These are phyloP conservation scores for Penicillium sp. DNA, from an alignment of 2,329 filamentous ascomycete genomes.

Conservation along the genomic window DNA sequence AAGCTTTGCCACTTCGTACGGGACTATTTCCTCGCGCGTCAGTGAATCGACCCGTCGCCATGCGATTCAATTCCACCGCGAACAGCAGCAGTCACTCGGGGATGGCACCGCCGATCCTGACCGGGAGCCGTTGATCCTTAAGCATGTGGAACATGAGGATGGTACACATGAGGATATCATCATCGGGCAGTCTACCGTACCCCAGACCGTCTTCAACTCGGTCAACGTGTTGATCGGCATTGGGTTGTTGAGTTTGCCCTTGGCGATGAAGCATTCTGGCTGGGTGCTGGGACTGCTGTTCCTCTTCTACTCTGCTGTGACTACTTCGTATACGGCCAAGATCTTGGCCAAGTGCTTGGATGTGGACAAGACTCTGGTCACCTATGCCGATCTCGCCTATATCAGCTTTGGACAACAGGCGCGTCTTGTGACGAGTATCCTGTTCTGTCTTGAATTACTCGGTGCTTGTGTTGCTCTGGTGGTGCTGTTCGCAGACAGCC, in stretches of 20 bases:
- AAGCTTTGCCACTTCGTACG: conserved; percentile 68
- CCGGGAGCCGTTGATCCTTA: conserved; percentile 77
- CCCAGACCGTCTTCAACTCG: conserved; percentile 95
- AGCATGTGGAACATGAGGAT: conserved; percentile 80
- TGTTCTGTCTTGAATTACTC: conserved; percentile 86
- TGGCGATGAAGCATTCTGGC: conserved; percentile 83
- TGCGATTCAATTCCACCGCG: conserved; percentile 55
- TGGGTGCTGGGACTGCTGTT: conserved; percentile 82
- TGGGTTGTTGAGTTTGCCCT: conserved; percentile 81
- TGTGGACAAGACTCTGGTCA: conserved; percentile 80
- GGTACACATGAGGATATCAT: conserved; percentile 82
- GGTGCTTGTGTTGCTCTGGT: conserved; percentile 87
- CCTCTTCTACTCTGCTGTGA: conserved; percentile 69
- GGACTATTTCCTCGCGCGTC: conserved; percentile 58
- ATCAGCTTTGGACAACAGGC: conserved; percentile 84
- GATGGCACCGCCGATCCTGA: conserved; percentile 58
- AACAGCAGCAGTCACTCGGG: conserved; percentile 52
- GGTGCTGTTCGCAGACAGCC: conserved; percentile 89
- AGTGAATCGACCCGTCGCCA: conserved; percentile 60
- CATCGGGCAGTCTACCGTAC: conserved; percentile 90
- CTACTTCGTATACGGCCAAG: conserved; percentile 83
- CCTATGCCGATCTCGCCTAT: conserved; percentile 90
- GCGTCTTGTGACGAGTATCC: conserved; percentile 75
- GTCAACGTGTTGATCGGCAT: conserved; percentile 92
- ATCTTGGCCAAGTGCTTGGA: conserved; percentile 87